phyloP scores from a whole-genome alignment of 768 basidiomycete species.

The Dioszegia crocea region DNA sequence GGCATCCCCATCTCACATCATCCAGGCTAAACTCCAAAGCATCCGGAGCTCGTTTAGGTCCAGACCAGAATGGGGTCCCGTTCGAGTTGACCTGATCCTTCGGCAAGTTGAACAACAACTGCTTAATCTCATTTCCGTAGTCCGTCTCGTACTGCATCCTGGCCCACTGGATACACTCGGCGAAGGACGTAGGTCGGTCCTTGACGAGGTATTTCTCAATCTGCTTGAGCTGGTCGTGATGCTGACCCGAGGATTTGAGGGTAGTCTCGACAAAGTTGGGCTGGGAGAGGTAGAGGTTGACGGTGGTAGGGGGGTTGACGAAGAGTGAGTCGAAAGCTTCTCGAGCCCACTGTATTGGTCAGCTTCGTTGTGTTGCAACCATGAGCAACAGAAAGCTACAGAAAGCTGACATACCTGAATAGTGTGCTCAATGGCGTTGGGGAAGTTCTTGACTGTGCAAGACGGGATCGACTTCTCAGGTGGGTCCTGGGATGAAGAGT shows the following conservation, averaged over 20 bases:
- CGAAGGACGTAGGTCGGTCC: constrained; percentile 88
- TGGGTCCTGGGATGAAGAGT: constrained; percentile 95
- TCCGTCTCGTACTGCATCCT: constrained; percentile 89
- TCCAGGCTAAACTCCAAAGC: constrained; percentile 77
- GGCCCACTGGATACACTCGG: constrained; percentile 97
- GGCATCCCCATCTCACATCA: constrained; percentile 61
- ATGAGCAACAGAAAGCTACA: background rate
- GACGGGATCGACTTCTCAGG: constrained; percentile 96
- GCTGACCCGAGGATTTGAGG: constrained; percentile 85
- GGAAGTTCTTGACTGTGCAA: constrained; percentile 98
- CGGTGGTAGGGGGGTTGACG: constrained; percentile 86
- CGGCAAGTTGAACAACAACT: constrained; percentile 86
- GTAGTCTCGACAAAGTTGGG: constrained; percentile 89
- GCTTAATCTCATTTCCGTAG: constrained; percentile 87
- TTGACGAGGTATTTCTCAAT: constrained; percentile 84
- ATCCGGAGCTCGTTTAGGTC: constrained; percentile 95
- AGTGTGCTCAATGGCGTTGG: constrained; percentile 93
- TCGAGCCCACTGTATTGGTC: constrained; percentile 73
- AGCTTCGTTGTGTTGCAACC: background rate
- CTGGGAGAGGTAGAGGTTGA: constrained; percentile 93
- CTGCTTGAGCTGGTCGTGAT: constrained; percentile 81
- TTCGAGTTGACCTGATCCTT: constrained; percentile 84
- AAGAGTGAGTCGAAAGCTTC: constrained; percentile 88
- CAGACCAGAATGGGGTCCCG: constrained; percentile 98
- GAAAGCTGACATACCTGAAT: constrained; percentile 66